Percentiles rank a stretch among this genome's conserved stretches.
These are phyloP conservation scores for Waitea zeae DNA, from an alignment of 1,284 basidiomycete species.

Conservation along the genomic window DNA sequence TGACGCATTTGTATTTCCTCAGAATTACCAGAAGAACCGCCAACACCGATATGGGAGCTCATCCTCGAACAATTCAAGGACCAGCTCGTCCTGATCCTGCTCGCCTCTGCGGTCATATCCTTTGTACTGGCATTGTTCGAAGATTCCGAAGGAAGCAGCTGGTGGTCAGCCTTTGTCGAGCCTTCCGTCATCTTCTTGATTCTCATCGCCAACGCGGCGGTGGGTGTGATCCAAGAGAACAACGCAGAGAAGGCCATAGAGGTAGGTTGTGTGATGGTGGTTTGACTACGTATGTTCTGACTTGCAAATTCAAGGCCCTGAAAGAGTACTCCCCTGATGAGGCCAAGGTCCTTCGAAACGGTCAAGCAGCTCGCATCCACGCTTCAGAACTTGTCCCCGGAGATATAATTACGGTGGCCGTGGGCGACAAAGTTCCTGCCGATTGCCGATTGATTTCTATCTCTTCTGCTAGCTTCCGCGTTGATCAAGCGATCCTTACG, in stretches of 20 bases:
- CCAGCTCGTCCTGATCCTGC: slow-evolving; percentile 86
- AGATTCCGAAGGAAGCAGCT: slow-evolving; percentile 44
- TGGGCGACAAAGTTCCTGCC: slow-evolving; percentile 89
- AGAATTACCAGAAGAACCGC: slow-evolving; percentile 82
- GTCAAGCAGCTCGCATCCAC: slow-evolving; percentile 57
- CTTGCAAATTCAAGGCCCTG: slow-evolving; percentile 68
- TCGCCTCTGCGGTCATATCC: slow-evolving; percentile 81
- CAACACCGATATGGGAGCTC: slow-evolving; percentile 85
- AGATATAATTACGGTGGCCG: slow-evolving; percentile 77
- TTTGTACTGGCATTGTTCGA: slow-evolving; percentile 83
- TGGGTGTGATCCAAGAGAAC: slow-evolving; percentile 89
- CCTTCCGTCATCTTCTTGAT: slow-evolving; percentile 88
- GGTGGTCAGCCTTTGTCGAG: slow-evolving; percentile 78
- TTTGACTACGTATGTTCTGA: slow-evolving; percentile 5
- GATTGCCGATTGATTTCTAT: slow-evolving; percentile 83
- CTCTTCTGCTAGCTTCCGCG: slow-evolving; percentile 79
- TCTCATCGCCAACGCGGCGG: slow-evolving; percentile 83
- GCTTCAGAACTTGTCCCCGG: slow-evolving; percentile 85
- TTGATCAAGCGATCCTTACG: slow-evolving; percentile 91
- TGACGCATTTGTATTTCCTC: slow-evolving; percentile 4
- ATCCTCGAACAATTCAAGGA: slow-evolving; percentile 97
- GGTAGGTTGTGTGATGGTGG: slow-evolving; percentile 30
- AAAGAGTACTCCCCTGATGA: slow-evolving; percentile 93
- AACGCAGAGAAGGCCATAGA: slow-evolving; percentile 94
- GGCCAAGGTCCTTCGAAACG: slow-evolving; percentile 74